A percentile compares a stretch with the other conserved stretches of the same genome.
These are phyloP conservation scores for Xylaria sp. DNA, from an alignment of 2,329 filamentous ascomycete species.

Conservation along the genomic window DNA sequence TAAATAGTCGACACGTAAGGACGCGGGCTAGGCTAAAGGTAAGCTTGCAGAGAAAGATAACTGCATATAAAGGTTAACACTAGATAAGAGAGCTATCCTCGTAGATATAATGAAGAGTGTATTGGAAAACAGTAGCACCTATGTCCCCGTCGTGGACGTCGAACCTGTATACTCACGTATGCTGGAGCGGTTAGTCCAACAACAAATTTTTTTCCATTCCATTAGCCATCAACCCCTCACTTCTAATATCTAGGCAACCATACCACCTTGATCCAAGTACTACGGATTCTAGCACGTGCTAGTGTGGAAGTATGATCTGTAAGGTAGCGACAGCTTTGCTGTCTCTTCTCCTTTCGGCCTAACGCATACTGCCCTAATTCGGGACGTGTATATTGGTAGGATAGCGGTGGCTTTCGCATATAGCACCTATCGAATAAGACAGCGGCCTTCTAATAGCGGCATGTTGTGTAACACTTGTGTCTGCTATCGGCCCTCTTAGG, in stretches of 20 bases:
- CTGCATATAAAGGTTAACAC: no score
- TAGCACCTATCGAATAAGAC: background rate
- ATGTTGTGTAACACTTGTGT: conserved; percentile 19
- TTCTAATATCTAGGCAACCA: no score
- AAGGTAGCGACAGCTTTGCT: no score
- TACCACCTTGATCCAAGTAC: background rate
- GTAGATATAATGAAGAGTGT: no score
- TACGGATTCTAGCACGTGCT: background rate
- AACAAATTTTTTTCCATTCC: no score
- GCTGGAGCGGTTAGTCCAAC: no score
- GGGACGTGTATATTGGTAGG: background rate
- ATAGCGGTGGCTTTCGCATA: background rate
- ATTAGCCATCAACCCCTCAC: no score
- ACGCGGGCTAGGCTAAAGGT: background rate
- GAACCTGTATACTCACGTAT: no score
- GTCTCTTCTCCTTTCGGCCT: background rate
- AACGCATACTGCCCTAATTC: background rate
- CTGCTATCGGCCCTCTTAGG: background rate
- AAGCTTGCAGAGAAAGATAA: background rate
- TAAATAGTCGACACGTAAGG: background rate
- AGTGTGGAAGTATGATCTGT: no score
- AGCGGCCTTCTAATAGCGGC: background rate
- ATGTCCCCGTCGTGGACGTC: no score
- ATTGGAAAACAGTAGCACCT: no score
- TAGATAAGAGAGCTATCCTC: background rate